These are phyloP conservation scores for Corylus avellana DNA, from an alignment of 306 rosid genomes.

Conservation along the genomic window DNA sequence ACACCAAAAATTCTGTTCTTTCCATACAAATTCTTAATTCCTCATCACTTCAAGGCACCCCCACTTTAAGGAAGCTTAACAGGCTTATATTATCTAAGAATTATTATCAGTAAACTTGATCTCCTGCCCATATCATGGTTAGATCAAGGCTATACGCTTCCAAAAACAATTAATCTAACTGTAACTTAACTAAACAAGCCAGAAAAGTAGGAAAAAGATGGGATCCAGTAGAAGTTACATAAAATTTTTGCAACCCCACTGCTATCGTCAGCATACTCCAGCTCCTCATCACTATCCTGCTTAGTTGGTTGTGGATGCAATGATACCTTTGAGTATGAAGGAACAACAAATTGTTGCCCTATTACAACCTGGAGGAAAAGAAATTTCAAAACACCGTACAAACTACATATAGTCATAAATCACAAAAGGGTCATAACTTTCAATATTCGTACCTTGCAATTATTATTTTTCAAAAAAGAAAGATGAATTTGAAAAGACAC, in stretches of 20 bases:
- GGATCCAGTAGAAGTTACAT: slow-evolving; percentile 28
- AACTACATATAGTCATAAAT: slow-evolving; percentile 9
- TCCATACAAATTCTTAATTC: slow-evolving; percentile 21
- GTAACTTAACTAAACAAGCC: slow-evolving; percentile 3
- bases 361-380: slow-evolving; percentile 68
- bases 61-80: neutral
- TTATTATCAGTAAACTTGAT: neutral
- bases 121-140: neutral
- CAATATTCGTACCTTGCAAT: slow-evolving; percentile 8
- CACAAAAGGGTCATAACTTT: slow-evolving; percentile 17
- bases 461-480: neutral
- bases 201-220: slow-evolving; percentile 4
- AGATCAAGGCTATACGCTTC: slow-evolving; percentile 10
- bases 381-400: slow-evolving; percentile 26
- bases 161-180: slow-evolving; percentile 6
- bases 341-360: slow-evolving; percentile 78
- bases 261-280: slow-evolving; percentile 89
- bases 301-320: slow-evolving; percentile 77
- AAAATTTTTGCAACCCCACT: slow-evolving; percentile 56
- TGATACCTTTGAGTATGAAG: slow-evolving; percentile 81
- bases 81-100: neutral
- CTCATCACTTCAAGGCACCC: neutral
- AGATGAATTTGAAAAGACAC: slow-evolving; percentile 20
- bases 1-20: neutral
- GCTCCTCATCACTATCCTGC: slow-evolving; percentile 98